These are phyloP conservation scores for Gentiana straminea DNA, from an alignment of 257 asterid genomes.

Conservation along the genomic window DNA sequence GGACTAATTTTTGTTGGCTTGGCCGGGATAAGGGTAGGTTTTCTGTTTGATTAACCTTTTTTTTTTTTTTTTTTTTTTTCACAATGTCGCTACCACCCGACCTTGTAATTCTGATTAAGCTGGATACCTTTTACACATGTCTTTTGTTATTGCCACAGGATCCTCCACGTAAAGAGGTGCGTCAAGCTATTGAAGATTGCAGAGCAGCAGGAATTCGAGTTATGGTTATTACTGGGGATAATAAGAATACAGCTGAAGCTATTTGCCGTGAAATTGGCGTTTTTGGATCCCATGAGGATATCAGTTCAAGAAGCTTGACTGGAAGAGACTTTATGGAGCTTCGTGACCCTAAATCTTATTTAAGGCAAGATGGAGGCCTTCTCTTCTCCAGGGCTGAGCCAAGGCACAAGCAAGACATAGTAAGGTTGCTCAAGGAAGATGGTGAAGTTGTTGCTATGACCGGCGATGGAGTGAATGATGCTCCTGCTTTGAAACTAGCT, in stretches of 20 bases:
- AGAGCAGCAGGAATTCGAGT: constrained; percentile 96
- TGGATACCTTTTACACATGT: neutral
- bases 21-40: constrained; percentile 90
- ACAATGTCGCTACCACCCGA: neutral
- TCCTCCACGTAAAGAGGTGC: constrained; percentile 97
- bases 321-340: constrained; percentile 86
- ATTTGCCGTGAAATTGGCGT: constrained; percentile 95
- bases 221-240: constrained; percentile 97
- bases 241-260: constrained; percentile 94
- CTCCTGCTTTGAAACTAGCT: constrained; percentile 91
- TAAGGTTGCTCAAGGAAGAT: constrained; percentile 86
- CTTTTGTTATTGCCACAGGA: constrained; percentile 32
- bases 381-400: constrained; percentile 99
- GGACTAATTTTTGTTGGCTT: constrained; percentile 74
- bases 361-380: constrained; percentile 78
- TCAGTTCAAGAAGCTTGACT: constrained; percentile 68
- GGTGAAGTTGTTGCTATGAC: constrained; percentile 99
- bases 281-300: constrained; percentile 67
- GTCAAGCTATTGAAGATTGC: constrained; percentile 88
- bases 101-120: neutral
- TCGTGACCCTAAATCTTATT: constrained; percentile 40
- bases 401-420: constrained; percentile 95
- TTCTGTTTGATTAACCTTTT: constrained; percentile 1
- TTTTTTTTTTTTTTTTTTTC: neutral
- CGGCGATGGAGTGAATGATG: constrained; percentile 99